A percentile compares a stretch with the other conserved stretches of the same genome.
phyloP scores from a whole-genome alignment of 2,329 filamentous ascomycete species.

The Corynespora cassiicola region DNA sequence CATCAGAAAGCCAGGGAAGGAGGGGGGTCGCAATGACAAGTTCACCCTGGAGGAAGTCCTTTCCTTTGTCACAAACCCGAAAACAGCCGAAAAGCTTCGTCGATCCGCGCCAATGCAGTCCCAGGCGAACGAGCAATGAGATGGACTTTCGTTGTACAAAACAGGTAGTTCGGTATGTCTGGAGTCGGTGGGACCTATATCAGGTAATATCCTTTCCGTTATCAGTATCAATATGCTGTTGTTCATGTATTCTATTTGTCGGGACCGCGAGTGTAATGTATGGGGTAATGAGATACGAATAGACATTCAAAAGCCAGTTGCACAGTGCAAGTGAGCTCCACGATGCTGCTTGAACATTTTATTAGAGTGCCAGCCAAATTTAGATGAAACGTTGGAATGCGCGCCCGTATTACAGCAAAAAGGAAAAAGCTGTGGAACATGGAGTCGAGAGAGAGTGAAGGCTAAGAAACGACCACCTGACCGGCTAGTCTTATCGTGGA shows the following conservation, averaged over 20 bases:
- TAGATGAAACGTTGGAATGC: constrained; percentile 14
- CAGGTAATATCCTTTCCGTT: constrained; percentile 16
- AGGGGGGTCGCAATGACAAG: constrained; percentile 32
- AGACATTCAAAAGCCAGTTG: not conserved
- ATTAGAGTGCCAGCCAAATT: constrained; percentile 10
- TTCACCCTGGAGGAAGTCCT: constrained; percentile 29
- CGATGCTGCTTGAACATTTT: no score
- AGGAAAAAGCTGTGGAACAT: constrained; percentile 18
- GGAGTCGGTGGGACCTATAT: constrained; percentile 17
- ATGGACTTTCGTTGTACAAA: constrained; percentile 15
- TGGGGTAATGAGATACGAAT: constrained; percentile 24
- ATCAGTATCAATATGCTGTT: constrained; percentile 21
- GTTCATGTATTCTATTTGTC: constrained; percentile 32
- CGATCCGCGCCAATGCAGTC: constrained; percentile 4
- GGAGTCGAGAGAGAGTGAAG: constrained; percentile 13
- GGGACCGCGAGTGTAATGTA: constrained; percentile 28
- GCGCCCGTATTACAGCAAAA: constrained; percentile 21
- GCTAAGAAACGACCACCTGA: no score
- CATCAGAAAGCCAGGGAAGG: constrained; percentile 30
- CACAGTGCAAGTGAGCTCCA: constrained; percentile 1
- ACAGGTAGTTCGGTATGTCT: constrained; percentile 18
- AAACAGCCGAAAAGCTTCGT: constrained; percentile 36
- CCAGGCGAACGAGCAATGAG: not conserved
- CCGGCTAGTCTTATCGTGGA: no score
- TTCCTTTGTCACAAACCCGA: constrained; percentile 28